Percentiles rank a stretch among this genome's conserved stretches.
These are phyloP conservation scores for Lippia alba DNA, from an alignment of 305 asterid species.

Conservation along the genomic window DNA sequence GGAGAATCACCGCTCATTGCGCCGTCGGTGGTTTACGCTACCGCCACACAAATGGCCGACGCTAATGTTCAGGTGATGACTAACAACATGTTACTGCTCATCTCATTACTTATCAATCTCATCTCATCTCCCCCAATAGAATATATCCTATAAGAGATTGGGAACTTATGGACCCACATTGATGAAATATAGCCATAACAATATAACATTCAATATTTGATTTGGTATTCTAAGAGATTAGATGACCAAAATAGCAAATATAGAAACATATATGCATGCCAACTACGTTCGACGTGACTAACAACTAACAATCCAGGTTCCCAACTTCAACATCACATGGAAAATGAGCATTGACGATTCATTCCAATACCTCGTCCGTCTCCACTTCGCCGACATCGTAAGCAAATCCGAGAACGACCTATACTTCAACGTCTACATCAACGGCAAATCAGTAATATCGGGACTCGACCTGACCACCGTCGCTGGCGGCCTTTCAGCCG, in stretches of 20 bases:
- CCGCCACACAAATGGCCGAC: slow-evolving; percentile 2
- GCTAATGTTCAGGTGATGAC: background rate
- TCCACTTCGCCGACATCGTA: background rate
- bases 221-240: too few species aligned
- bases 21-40: slow-evolving; percentile 4
- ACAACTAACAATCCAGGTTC: background rate
- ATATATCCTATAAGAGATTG: too few species aligned
- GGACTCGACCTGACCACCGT: background rate
- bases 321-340: background rate
- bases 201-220: too few species aligned
- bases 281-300: background rate
- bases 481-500: background rate
- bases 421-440: background rate
- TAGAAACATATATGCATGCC: too few species aligned
- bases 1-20: slow-evolving; percentile 8
- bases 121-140: too few species aligned
- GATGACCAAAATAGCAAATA: too few species aligned
- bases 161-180: too few species aligned
- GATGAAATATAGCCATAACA: too few species aligned
- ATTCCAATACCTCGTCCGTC: background rate
- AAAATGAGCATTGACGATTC: background rate
- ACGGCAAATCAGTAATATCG: background rate
- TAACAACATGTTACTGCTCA: too few species aligned
- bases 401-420: background rate
- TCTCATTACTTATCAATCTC: too few species aligned